Evolutionary conservation across 2,329 filamentous ascomycete genomes (phyloP).

Genomic region (Bipolaris cookei): DNA sequence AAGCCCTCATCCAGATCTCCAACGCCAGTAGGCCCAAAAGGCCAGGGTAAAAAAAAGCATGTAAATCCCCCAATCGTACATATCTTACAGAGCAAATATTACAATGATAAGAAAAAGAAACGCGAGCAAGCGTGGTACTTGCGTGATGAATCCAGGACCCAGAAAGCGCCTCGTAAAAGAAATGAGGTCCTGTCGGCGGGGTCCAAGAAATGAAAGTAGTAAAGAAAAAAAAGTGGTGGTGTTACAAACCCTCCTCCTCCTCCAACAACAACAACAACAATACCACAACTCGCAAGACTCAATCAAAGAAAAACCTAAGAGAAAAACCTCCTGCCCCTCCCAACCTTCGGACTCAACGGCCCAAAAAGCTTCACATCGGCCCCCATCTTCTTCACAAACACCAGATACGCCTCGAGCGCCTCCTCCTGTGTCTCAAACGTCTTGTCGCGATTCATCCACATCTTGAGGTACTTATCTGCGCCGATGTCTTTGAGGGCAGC

Average conservation of each 20-base stretch:
- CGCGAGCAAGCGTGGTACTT: not conserved
- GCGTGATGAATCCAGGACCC: not conserved
- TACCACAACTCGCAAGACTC: too few species aligned
- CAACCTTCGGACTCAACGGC: slow-evolving; percentile 22
- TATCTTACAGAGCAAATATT: slow-evolving; percentile 5
- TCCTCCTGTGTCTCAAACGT: slow-evolving; percentile 30
- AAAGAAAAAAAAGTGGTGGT: not conserved
- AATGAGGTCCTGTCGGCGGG: too few species aligned
- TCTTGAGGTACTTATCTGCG: slow-evolving; percentile 39
- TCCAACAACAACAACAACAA: too few species aligned
- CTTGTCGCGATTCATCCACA: slow-evolving; percentile 40
- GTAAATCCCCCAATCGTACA: not conserved
- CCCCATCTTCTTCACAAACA: slow-evolving; percentile 35
- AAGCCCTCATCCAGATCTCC: not conserved
- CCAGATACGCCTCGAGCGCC: slow-evolving; percentile 34
- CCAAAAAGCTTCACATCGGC: slow-evolving; percentile 30
- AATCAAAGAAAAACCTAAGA: not conserved
- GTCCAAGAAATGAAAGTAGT: too few species aligned
- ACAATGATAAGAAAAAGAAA: not conserved
- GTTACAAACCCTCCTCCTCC: not conserved
- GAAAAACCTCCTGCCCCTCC: slow-evolving; percentile 16
- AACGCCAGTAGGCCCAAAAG: not conserved
- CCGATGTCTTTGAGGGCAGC: slow-evolving; percentile 33
- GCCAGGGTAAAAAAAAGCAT: not conserved
- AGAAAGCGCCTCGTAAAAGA: slow-evolving; percentile 4